A percentile compares a stretch with the other conserved stretches of the same genome.
Conservation (phyloP, 495 filamentous ascomycete genomes). For the Penicillium fimorum region DNA sequence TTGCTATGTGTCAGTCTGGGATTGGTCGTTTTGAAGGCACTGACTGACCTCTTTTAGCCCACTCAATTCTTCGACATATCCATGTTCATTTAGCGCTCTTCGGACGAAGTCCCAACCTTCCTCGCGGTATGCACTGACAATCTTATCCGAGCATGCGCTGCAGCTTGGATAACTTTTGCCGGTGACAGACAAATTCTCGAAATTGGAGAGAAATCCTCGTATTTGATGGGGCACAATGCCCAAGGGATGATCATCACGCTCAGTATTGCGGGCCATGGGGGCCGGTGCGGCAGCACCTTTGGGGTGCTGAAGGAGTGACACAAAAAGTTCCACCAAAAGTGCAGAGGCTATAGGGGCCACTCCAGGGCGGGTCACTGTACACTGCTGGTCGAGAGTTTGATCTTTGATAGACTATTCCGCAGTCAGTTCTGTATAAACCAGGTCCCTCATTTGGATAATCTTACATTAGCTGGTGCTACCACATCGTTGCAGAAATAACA, state of each 20-base stretch:
- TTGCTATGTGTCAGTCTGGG: constrained; percentile 32
- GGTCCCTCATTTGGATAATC: constrained; percentile 27
- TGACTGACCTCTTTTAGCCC: constrained; percentile 77
- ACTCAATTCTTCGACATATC: constrained; percentile 87
- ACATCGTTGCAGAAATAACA: constrained; percentile 99
- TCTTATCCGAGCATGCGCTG: constrained; percentile 80
- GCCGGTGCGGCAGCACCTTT: constrained; percentile 59
- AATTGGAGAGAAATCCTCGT: constrained; percentile 83
- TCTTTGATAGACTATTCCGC: constrained; percentile 77
- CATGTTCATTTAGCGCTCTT: constrained; percentile 75
- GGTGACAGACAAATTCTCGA: constrained; percentile 77
- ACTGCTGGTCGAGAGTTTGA: constrained; percentile 94
- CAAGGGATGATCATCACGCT: constrained; percentile 70
- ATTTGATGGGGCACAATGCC: constrained; percentile 91
- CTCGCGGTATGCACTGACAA: constrained; percentile 67
- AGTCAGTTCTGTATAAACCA: constrained; percentile 38
- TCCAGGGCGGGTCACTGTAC: constrained; percentile 92
- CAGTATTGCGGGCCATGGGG: constrained; percentile 50
- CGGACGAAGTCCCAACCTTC: constrained; percentile 88
- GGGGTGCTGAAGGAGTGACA: constrained; percentile 86
- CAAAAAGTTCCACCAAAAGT: constrained; percentile 84
- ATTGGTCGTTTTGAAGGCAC: neutral
- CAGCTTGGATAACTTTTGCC: constrained; percentile 87
- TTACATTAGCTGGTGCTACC: constrained; percentile 89
- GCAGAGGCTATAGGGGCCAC: constrained; percentile 90